phyloP scores from a whole-genome alignment of 257 asterid genomes.

The Haberlea rhodopensis region DNA sequence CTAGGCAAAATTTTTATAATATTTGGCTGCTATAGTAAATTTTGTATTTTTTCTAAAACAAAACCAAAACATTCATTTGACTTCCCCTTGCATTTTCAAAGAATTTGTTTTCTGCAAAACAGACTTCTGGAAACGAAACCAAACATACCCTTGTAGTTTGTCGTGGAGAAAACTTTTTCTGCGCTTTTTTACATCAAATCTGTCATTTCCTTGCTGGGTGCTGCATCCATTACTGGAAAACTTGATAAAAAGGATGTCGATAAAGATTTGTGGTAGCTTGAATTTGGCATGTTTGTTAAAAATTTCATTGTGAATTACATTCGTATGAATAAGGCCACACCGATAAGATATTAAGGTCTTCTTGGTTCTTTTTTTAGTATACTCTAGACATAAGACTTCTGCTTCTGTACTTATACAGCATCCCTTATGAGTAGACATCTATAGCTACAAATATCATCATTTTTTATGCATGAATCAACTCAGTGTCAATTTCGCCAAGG shows the following conservation, averaged over 20 bases:
- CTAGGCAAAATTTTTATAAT: too few species aligned
- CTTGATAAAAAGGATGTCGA: neutral
- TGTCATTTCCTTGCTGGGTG: neutral
- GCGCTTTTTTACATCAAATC: neutral
- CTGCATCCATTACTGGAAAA: neutral
- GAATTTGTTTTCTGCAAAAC: neutral
- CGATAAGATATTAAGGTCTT: neutral
- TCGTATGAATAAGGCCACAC: neutral
- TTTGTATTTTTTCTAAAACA: too few species aligned
- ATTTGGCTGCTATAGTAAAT: too few species aligned
- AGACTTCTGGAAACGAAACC: neutral
- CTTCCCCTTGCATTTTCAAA: neutral
- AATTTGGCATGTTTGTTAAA: too few species aligned
- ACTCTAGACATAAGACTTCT: neutral
- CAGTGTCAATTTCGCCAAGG: neutral
- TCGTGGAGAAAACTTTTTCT: neutral
- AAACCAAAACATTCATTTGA: neutral
- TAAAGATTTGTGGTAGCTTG: too few species aligned
- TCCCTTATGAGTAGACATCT: neutral
- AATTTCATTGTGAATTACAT: too few species aligned
- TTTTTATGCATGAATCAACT: neutral
- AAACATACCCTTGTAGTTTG: neutral
- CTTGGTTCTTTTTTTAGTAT: neutral
- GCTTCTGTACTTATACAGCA: conserved; percentile 1
- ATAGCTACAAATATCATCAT: neutral